Evolutionary conservation across 1,284 basidiomycete species (phyloP).

Genomic region (Blastosporella zonata): DNA sequence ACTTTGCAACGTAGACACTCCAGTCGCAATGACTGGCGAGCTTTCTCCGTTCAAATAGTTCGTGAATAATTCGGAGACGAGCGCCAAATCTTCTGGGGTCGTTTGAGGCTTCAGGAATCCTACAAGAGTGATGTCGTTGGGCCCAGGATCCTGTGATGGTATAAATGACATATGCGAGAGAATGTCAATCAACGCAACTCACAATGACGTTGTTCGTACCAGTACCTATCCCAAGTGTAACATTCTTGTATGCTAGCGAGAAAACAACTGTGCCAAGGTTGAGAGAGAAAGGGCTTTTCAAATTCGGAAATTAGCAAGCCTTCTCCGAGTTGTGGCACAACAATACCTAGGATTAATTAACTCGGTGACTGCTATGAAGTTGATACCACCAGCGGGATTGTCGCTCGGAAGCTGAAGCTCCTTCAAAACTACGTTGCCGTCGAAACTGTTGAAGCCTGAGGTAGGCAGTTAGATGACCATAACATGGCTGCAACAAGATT

Average conservation of each 20-base stretch:
- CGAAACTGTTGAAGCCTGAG: slow-evolving; percentile 67
- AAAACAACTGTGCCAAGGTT: slow-evolving; percentile 71
- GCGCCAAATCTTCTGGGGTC: slow-evolving; percentile 43
- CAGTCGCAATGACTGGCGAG: slow-evolving; percentile 59
- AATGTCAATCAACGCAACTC: slow-evolving; percentile 12
- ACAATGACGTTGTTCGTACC: slow-evolving; percentile 52
- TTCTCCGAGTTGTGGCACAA: background rate
- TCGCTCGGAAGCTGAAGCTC: slow-evolving; percentile 75
- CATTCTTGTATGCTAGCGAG: slow-evolving; percentile 56
- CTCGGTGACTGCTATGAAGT: slow-evolving; percentile 58
- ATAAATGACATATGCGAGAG: background rate
- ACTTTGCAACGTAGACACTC: slow-evolving; percentile 53
- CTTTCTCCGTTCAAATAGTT: slow-evolving; percentile 68
- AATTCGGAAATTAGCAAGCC: background rate
- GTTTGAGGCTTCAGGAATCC: slow-evolving; percentile 62
- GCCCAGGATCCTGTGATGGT: slow-evolving; percentile 43
- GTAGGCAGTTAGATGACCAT: background rate
- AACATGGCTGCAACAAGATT: background rate
- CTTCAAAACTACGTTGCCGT: slow-evolving; percentile 52
- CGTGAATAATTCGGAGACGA: slow-evolving; percentile 67
- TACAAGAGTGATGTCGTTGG: slow-evolving; percentile 59
- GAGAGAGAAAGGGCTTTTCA: slow-evolving; percentile 61
- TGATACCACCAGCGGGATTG: slow-evolving; percentile 65
- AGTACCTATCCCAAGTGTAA: slow-evolving; percentile 60
- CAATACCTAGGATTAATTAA: slow-evolving; percentile 62